Conservation (phyloP, 1,284 basidiomycete species). For the Porodaedalea pini region DNA sequence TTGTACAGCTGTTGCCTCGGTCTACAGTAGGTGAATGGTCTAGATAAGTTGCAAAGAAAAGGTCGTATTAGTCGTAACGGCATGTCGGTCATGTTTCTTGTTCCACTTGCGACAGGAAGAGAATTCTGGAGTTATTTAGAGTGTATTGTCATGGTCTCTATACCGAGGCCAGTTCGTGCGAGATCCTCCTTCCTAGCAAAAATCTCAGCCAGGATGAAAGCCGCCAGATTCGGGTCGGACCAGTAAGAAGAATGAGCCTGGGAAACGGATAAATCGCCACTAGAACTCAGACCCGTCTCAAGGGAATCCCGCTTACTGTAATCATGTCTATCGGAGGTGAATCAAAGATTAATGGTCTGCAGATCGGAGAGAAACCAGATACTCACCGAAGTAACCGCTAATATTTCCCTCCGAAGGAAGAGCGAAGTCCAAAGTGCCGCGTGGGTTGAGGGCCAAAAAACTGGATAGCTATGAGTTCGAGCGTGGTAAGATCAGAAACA, state of each 20-base stretch:
- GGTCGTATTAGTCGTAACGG: not conserved
- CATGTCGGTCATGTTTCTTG: too few relatives aligned
- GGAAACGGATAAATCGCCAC: not conserved
- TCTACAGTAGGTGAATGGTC: not conserved
- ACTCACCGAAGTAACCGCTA: constrained; percentile 29
- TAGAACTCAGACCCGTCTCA: not conserved
- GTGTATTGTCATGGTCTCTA: constrained; percentile 1
- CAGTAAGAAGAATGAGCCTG: constrained; percentile 32
- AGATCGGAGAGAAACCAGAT: not conserved
- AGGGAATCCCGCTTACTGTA: constrained; percentile 22
- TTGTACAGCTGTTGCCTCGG: not conserved
- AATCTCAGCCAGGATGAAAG: constrained; percentile 31
- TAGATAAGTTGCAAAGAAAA: not conserved
- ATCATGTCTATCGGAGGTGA: constrained; percentile 27
- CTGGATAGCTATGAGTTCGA: constrained; percentile 16
- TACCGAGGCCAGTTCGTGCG: constrained; percentile 27
- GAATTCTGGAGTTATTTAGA: not conserved
- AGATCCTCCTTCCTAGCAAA: constrained; percentile 31
- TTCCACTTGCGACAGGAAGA: too few relatives aligned
- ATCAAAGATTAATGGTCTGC: not conserved
- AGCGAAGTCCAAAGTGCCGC: constrained; percentile 30
- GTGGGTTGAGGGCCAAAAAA: constrained; percentile 30
- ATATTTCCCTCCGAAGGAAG: constrained; percentile 30
- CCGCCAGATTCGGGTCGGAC: constrained; percentile 28
- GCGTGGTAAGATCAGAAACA: not conserved